phyloP scores from a whole-genome alignment of 2,329 filamentous ascomycete species.

The Cordyceps tenuipes region DNA sequence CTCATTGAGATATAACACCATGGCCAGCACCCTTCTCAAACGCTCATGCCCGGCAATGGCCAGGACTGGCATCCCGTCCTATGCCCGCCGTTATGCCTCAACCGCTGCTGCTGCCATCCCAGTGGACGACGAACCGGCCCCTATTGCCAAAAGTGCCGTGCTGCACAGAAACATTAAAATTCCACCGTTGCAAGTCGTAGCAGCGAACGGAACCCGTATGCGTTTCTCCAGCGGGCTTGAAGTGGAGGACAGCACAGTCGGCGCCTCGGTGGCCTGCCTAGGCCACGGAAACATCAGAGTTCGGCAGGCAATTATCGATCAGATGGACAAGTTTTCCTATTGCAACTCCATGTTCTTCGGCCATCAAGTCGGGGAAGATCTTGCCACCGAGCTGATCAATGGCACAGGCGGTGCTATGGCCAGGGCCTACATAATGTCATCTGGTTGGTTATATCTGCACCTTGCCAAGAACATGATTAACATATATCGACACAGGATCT shows the following conservation, averaged over 20 bases:
- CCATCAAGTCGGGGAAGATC: slow-evolving; percentile 15
- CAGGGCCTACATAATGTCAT: slow-evolving; percentile 27
- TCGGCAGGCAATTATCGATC: slow-evolving; percentile 31
- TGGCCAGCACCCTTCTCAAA: not conserved
- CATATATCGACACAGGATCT: slow-evolving; percentile 35
- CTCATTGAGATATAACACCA: not conserved
- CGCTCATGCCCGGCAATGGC: not conserved
- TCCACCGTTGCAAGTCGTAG: slow-evolving; percentile 27
- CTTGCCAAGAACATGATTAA: not conserved
- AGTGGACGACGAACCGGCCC: not conserved
- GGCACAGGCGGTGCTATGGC: slow-evolving; percentile 26
- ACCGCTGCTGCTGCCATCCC: not conserved
- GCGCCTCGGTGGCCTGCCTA: slow-evolving; percentile 6
- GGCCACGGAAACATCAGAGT: slow-evolving; percentile 6
- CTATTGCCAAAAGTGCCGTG: not conserved
- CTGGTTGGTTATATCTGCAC: slow-evolving; percentile 19
- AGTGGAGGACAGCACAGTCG: slow-evolving; percentile 7
- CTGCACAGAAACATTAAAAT: slow-evolving; percentile 6
- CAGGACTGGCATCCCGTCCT: not conserved
- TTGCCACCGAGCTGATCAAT: slow-evolving; percentile 20
- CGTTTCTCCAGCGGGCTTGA: not conserved
- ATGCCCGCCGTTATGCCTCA: not conserved
- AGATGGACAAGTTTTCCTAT: slow-evolving; percentile 12
- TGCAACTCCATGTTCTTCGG: slow-evolving; percentile 17
- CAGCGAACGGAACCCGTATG: slow-evolving; percentile 27